phyloP scores from a whole-genome alignment of 371 early-diverging fungal genomes.

The Encephalitozoon romaleae region DNA sequence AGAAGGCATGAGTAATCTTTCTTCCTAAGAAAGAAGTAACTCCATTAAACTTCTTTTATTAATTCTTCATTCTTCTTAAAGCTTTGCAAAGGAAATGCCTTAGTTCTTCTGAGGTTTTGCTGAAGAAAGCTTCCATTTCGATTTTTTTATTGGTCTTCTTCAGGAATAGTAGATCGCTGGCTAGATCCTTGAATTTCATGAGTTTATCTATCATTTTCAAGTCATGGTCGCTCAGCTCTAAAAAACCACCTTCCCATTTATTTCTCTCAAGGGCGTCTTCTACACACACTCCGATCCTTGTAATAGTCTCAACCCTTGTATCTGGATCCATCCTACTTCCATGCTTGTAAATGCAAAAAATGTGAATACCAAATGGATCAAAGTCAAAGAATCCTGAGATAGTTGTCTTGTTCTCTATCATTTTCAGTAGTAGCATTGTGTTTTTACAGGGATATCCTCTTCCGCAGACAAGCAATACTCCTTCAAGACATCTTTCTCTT shows the following conservation, averaged over 20 bases:
- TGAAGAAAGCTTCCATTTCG: slow-evolving; percentile 41
- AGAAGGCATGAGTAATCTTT: not conserved
- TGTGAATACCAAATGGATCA: slow-evolving; percentile 59
- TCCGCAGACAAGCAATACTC: slow-evolving; percentile 51
- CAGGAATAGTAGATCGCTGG: slow-evolving; percentile 19
- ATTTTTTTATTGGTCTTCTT: slow-evolving; percentile 21
- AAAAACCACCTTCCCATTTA: not conserved
- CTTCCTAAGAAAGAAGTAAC: not conserved
- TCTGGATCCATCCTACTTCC: slow-evolving; percentile 16
- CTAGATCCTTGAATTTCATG: not conserved
- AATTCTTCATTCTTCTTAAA: not conserved
- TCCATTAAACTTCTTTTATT: slow-evolving; percentile 8
- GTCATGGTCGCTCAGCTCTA: slow-evolving; percentile 11
- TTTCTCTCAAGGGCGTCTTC: slow-evolving; percentile 34
- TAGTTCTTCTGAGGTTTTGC: not conserved
- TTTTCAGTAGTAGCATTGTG: slow-evolving; percentile 50
- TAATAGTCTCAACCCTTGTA: not conserved
- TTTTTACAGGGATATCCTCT: slow-evolving; percentile 61
- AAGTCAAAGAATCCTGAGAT: slow-evolving; percentile 58
- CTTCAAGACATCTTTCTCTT: not conserved
- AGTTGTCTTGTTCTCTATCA: slow-evolving; percentile 7
- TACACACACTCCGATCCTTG: slow-evolving; percentile 42
- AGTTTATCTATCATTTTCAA: slow-evolving; percentile 10
- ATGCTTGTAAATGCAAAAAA: slow-evolving; percentile 51
- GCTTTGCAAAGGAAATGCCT: not conserved